Conservation (phyloP, 2,329 filamentous ascomycete genomes). For the Pseudogymnoascus sp. region DNA sequence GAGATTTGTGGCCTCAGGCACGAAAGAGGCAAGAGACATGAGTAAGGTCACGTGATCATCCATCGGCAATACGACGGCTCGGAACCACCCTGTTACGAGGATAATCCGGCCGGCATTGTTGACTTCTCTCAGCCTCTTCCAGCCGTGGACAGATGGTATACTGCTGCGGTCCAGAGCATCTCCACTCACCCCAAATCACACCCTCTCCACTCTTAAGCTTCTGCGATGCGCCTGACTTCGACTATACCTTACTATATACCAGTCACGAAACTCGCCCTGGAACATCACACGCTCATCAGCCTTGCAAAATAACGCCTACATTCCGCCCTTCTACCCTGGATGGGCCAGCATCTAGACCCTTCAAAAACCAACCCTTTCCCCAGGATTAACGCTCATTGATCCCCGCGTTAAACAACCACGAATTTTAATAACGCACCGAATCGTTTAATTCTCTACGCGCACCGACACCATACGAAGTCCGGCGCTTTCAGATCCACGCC, state of each 20-base stretch:
- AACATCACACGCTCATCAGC: slow-evolving; percentile 3
- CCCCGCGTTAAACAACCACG: not conserved
- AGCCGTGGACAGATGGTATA: slow-evolving; percentile 2
- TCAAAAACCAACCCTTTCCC: not conserved
- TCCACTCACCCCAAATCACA: not conserved
- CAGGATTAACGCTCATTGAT: not conserved
- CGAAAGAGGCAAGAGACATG: not conserved
- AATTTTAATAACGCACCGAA: not conserved
- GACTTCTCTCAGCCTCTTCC: slow-evolving; percentile 6
- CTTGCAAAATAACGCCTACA: not conserved
- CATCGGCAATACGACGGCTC: not conserved
- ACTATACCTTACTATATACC: slow-evolving; percentile 2
- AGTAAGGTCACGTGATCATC: not conserved
- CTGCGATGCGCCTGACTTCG: not conserved
- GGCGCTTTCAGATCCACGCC: not conserved
- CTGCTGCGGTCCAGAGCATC: not conserved
- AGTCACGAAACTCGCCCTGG: not conserved
- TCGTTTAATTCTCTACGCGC: not conserved
- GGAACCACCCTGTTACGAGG: not conserved
- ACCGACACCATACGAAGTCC: not conserved
- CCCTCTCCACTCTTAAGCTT: slow-evolving; percentile 5
- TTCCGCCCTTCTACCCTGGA: not conserved
- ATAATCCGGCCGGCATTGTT: slow-evolving; percentile 3
- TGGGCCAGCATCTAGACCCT: slow-evolving; percentile 7
- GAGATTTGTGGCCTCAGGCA: not conserved